These are phyloP conservation scores for Mortierella sp. DNA, from an alignment of 371 early-diverging fungal species.

Conservation along the genomic window DNA sequence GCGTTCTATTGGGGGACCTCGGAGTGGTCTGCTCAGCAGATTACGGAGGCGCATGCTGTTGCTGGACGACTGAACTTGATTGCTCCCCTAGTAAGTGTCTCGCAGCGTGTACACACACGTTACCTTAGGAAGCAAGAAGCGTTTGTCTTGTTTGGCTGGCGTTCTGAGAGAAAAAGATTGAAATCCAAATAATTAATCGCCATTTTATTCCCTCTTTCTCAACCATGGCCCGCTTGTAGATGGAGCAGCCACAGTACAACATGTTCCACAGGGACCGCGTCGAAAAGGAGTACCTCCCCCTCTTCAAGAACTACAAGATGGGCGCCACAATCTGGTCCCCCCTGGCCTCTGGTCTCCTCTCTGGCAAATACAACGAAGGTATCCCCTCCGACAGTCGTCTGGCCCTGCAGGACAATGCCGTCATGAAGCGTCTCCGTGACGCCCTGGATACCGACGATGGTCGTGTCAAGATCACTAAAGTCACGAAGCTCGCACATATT, in stretches of 20 bases:
- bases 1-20: conserved; percentile 91
- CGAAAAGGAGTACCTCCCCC: conserved; percentile 82
- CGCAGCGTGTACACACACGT: no score
- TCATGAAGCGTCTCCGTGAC: conserved; percentile 72
- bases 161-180: neutral
- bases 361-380: conserved; percentile 85
- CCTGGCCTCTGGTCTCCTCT: conserved; percentile 79
- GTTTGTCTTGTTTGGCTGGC: no score
- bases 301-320: conserved; percentile 78
- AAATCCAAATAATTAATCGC: neutral
- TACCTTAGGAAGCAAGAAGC: no score
- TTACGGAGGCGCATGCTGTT: conserved; percentile 82
- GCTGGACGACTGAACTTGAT: conserved; percentile 78
- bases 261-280: conserved; percentile 87
- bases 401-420: conserved; percentile 73
- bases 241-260: conserved; percentile 90
- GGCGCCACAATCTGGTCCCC: conserved; percentile 90
- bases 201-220: conserved; percentile 5
- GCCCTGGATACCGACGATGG: conserved; percentile 77
- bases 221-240: conserved; percentile 22
- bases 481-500: conserved; percentile 62
- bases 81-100: conserved; percentile 69
- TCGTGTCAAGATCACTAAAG: conserved; percentile 65
- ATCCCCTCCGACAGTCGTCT: conserved; percentile 83
- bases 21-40: conserved; percentile 88